These are phyloP conservation scores for Aspergillus texensis DNA, from an alignment of 2,329 filamentous ascomycete genomes.

Conservation along the genomic window DNA sequence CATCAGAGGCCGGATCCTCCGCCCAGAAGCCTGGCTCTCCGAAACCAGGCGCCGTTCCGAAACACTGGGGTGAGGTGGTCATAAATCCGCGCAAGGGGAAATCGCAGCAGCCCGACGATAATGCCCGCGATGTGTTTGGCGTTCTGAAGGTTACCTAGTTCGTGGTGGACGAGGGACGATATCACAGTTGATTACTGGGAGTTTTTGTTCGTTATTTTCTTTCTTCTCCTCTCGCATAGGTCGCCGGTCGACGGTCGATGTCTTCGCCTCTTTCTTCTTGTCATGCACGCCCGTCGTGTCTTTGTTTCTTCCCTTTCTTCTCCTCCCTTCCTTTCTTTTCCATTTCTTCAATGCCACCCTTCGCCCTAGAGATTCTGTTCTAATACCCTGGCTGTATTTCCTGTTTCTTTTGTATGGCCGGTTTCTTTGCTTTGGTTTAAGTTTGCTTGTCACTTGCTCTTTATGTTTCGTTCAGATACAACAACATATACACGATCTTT, in stretches of 20 bases:
- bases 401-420: background rate
- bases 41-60: slow-evolving; percentile 33
- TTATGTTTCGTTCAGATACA: background rate
- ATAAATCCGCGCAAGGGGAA: slow-evolving; percentile 42
- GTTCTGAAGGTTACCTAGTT: slow-evolving; percentile 40
- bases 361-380: slow-evolving; percentile 6
- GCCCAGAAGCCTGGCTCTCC: slow-evolving; percentile 11
- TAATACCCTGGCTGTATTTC: slow-evolving; percentile 18
- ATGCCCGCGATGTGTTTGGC: slow-evolving; percentile 41
- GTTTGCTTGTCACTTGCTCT: background rate
- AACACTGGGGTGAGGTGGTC: slow-evolving; percentile 49
- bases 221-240: slow-evolving; percentile 23
- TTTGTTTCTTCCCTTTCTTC: slow-evolving; percentile 16
- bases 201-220: slow-evolving; percentile 11
- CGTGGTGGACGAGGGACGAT: slow-evolving; percentile 11
- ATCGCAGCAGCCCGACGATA: slow-evolving; percentile 27
- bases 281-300: slow-evolving; percentile 5
- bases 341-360: slow-evolving; percentile 4
- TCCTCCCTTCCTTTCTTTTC: slow-evolving; percentile 6
- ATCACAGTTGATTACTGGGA: slow-evolving; percentile 15
- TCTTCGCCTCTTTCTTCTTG: slow-evolving; percentile 12
- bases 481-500: background rate
- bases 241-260: slow-evolving; percentile 32
- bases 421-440: background rate
- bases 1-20: slow-evolving; percentile 5